A percentile compares a stretch with the other conserved stretches of the same genome.
phyloP scores from a whole-genome alignment of 2,329 filamentous ascomycete genomes.

The Pseudogymnoascus sp. region DNA sequence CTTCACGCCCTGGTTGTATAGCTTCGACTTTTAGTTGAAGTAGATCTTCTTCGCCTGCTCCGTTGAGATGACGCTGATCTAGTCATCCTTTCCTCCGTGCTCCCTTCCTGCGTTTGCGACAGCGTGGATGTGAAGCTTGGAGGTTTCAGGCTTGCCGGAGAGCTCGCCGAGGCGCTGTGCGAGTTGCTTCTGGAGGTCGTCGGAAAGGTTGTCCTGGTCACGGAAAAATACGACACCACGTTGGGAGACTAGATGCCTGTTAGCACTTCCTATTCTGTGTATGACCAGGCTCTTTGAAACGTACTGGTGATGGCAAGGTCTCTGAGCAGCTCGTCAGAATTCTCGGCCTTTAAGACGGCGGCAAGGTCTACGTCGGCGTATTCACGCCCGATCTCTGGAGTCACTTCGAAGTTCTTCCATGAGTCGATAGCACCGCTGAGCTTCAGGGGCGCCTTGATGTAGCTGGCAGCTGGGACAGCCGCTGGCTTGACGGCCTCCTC shows the following conservation, averaged over 20 bases:
- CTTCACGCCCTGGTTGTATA: conserved; percentile 31
- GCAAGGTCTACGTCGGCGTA: conserved; percentile 34
- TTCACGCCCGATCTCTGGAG: conserved; percentile 38
- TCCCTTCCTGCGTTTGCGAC: conserved; percentile 45
- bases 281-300: conserved; percentile 9
- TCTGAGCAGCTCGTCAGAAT: conserved; percentile 38
- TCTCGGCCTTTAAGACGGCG: conserved; percentile 38
- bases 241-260: conserved; percentile 45
- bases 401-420: conserved; percentile 31
- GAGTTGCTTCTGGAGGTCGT: conserved; percentile 58
- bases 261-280: background rate
- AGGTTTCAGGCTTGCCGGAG: conserved; percentile 46
- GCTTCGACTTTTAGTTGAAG: conserved; percentile 19
- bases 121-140: conserved; percentile 52
- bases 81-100: conserved; percentile 44
- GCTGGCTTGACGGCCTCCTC: background rate
- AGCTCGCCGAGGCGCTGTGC: conserved; percentile 51
- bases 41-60: conserved; percentile 44
- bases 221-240: conserved; percentile 65
- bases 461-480: conserved; percentile 3
- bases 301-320: conserved; percentile 40
- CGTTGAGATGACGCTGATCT: conserved; percentile 57
- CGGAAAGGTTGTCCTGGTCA: conserved; percentile 49
- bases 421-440: conserved; percentile 22
- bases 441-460: conserved; percentile 23